Conservation (phyloP, 805 yeast species). For the Candida loeiensis region DNA sequence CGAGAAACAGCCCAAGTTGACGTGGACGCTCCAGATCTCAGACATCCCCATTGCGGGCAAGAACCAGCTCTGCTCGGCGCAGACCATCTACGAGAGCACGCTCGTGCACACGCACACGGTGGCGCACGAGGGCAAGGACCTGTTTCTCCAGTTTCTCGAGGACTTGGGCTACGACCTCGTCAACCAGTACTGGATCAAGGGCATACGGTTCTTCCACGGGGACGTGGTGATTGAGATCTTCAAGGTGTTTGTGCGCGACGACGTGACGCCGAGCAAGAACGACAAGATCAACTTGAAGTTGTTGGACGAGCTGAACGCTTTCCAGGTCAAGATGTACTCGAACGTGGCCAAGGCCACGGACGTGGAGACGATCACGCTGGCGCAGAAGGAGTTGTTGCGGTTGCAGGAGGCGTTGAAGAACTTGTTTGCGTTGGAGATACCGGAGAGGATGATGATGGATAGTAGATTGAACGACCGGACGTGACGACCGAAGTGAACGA, state of each 20-base stretch:
- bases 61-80: slow-evolving; percentile 55
- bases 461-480: slow-evolving; percentile 65
- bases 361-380: slow-evolving; percentile 63
- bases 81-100: slow-evolving; percentile 63
- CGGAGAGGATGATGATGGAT: slow-evolving; percentile 80
- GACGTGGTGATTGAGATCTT: slow-evolving; percentile 59
- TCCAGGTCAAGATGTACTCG: slow-evolving; percentile 62
- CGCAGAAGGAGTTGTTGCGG: slow-evolving; percentile 57
- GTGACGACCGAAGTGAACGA: too few relatives aligned
- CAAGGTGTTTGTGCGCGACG: slow-evolving; percentile 41
- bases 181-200: slow-evolving; percentile 58
- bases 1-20: slow-evolving; percentile 15
- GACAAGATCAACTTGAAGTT: slow-evolving; percentile 31
- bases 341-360: slow-evolving; percentile 72
- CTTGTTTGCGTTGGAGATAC: slow-evolving; percentile 63
- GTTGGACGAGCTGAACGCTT: slow-evolving; percentile 53
- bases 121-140: slow-evolving; percentile 22
- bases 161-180: slow-evolving; percentile 71
- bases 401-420: slow-evolving; percentile 67
- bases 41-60: slow-evolving; percentile 78
- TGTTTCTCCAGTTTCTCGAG: slow-evolving; percentile 43
- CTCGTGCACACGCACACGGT: slow-evolving; percentile 47
- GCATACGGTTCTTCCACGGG: slow-evolving; percentile 59
- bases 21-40: slow-evolving; percentile 62
- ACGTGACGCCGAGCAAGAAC: slow-evolving; percentile 16